Percentiles rank a stretch among this genome's conserved stretches.
Evolutionary conservation across 169 alveolate species (phyloP).

Genomic region (Plasmodium gallinaceum): DNA sequence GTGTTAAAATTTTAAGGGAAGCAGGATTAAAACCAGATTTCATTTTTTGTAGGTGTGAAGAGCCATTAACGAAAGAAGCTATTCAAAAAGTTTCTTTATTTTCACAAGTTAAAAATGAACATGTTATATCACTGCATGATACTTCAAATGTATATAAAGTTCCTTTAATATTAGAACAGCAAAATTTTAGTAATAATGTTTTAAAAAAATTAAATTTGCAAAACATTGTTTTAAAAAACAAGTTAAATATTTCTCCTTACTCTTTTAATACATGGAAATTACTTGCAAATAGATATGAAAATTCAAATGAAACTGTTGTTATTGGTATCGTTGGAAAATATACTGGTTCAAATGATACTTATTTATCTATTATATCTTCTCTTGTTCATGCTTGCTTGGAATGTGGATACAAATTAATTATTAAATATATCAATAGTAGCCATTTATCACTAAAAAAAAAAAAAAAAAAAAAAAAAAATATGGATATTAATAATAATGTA

Average conservation of each 20-base stretch:
- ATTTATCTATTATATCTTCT: constrained; percentile 94
- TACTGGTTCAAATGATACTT: constrained; percentile 93
- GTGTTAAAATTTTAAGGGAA: constrained; percentile 90
- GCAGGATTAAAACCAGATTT: constrained; percentile 90
- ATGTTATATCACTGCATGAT: constrained; percentile 80
- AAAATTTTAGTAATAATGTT: constrained; percentile 80
- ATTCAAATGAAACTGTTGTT: constrained; percentile 75
- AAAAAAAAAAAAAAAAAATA: constrained; percentile 59
- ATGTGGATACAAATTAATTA: constrained; percentile 83
- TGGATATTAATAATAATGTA: constrained; percentile 33
- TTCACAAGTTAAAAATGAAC: constrained; percentile 87
- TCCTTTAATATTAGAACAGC: constrained; percentile 88
- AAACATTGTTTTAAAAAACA: constrained; percentile 54
- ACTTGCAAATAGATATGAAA: constrained; percentile 71
- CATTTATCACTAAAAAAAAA: constrained; percentile 80
- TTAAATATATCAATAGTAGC: constrained; percentile 87
- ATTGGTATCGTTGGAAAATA: constrained; percentile 96
- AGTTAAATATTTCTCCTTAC: constrained; percentile 57
- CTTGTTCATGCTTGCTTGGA: constrained; percentile 94
- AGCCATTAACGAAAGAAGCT: constrained; percentile 84
- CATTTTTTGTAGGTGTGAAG: constrained; percentile 89
- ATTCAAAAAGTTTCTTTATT: constrained; percentile 88
- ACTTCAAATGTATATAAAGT: constrained; percentile 82
- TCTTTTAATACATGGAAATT: constrained; percentile 82
- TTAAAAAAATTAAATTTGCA: constrained; percentile 69